Conservation (phyloP, 495 filamentous ascomycete genomes). For the Talaromyces borbonicus region DNA sequence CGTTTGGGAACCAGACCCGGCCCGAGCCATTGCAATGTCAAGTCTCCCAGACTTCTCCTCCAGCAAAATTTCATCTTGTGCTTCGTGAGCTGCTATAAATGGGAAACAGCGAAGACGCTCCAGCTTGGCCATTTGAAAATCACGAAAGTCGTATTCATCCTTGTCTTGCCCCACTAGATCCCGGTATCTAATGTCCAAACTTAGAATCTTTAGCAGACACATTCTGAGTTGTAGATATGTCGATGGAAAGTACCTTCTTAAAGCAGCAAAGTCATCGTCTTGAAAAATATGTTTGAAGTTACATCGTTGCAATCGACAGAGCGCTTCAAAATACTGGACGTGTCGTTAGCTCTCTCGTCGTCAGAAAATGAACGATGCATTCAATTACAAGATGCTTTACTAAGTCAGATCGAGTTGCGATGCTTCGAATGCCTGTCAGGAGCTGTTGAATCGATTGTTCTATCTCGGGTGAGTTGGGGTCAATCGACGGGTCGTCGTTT, state of each 20-base stretch:
- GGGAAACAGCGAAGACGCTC: background rate
- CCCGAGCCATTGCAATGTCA: too few relatives aligned
- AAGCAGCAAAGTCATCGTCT: background rate
- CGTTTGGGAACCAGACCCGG: too few relatives aligned
- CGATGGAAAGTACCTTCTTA: background rate
- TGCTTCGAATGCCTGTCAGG: background rate
- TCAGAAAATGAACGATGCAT: background rate
- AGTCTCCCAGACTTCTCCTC: too few relatives aligned
- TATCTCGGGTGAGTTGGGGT: background rate
- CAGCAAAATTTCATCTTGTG: too few relatives aligned
- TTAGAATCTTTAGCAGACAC: background rate
- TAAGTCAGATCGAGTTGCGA: background rate
- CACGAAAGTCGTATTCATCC: background rate
- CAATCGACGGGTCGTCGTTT: background rate
- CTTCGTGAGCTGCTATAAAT: too few relatives aligned
- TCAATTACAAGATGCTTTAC: background rate
- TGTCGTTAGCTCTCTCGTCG: background rate
- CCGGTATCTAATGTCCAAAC: background rate
- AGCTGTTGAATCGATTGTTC: background rate
- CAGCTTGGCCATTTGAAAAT: background rate
- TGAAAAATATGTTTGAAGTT: background rate
- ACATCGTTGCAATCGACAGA: background rate
- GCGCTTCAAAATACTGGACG: background rate
- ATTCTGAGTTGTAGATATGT: background rate
- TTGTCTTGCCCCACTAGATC: background rate